Evolutionary conservation across 164 flowering plant genomes (phyloP).

Genomic region (Nelumbo lutea): DNA sequence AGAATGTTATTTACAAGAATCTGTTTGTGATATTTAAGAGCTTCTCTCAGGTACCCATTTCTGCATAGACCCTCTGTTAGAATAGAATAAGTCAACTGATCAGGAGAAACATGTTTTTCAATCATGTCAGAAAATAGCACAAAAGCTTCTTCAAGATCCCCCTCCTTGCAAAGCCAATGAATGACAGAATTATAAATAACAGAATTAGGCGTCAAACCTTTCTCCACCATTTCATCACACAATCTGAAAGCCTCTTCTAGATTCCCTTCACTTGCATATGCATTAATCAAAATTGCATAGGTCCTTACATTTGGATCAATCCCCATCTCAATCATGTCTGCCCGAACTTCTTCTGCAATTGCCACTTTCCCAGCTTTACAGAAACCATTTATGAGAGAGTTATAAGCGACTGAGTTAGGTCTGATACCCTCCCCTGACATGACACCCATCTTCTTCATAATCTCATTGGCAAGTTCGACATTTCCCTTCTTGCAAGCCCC

Average conservation of each 20-base stretch:
- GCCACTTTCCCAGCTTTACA: constrained; percentile 32
- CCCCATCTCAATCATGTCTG: constrained; percentile 27
- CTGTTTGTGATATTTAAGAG: constrained; percentile 20
- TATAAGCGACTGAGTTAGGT: constrained; percentile 36
- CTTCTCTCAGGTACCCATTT: constrained; percentile 33
- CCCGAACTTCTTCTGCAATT: constrained; percentile 24
- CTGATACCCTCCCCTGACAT: constrained; percentile 25
- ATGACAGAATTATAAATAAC: constrained; percentile 38
- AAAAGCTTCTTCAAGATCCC: constrained; percentile 36
- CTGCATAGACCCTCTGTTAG: constrained; percentile 29
- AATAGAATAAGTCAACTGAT: constrained; percentile 35
- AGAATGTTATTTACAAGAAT: constrained; percentile 20
- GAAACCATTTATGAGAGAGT: constrained; percentile 40
- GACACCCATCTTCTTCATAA: constrained; percentile 28
- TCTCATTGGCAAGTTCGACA: constrained; percentile 27
- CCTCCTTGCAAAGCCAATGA: constrained; percentile 38
- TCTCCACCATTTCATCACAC: constrained; percentile 39
- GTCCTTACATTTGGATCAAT: constrained; percentile 33
- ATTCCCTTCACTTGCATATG: constrained; percentile 32
- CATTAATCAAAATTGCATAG: constrained; percentile 45
- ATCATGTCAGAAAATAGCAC: constrained; percentile 35
- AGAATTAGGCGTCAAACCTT: constrained; percentile 32
- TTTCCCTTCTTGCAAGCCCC: constrained; percentile 36
- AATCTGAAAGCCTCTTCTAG: constrained; percentile 30
- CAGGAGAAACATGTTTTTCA: constrained; percentile 28